A percentile compares a stretch with the other conserved stretches of the same genome.
phyloP scores from a whole-genome alignment of 805 yeast species.

The Tetrapisispora pingtungensis region DNA sequence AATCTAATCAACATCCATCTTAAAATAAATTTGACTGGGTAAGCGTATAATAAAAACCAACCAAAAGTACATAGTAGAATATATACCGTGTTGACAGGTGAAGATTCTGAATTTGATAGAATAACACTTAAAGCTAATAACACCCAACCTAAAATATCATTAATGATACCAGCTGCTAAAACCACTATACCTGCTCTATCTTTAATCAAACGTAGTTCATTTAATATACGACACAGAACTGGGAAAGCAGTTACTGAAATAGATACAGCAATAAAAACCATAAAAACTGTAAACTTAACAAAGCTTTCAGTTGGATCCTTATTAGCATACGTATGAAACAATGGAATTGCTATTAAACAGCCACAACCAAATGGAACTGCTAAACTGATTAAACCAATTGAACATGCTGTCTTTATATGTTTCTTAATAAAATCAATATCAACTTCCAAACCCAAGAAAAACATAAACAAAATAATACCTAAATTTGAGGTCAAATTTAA shows the following conservation, averaged over 20 bases:
- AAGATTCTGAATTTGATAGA: constrained; percentile 56
- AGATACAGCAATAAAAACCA: constrained; percentile 77
- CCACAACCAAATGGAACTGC: constrained; percentile 76
- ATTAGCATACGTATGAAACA: constrained; percentile 46
- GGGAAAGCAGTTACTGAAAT: constrained; percentile 82
- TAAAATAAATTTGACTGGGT: constrained; percentile 45
- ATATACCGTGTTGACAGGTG: constrained; percentile 58
- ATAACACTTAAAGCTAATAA: constrained; percentile 67
- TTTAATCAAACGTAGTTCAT: constrained; percentile 58
- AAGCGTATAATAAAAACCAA: constrained; percentile 54
- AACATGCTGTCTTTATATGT: constrained; percentile 48
- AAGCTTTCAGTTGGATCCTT: constrained; percentile 24
- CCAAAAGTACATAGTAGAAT: constrained; percentile 56
- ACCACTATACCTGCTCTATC: constrained; percentile 66
- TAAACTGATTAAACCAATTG: constrained; percentile 64
- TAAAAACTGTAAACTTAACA: constrained; percentile 57
- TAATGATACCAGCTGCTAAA: constrained; percentile 74
- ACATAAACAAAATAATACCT: constrained; percentile 65
- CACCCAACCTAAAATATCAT: constrained; percentile 77
- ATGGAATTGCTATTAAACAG: constrained; percentile 57
- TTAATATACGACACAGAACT: constrained; percentile 66
- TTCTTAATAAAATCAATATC: constrained; percentile 55
- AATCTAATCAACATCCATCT: constrained; percentile 37
- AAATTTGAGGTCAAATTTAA: constrained; percentile 60
- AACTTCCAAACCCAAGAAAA: constrained; percentile 72